Evolutionary conservation across 768 basidiomycete genomes (phyloP).

Genomic region (Leucocoprinus sp.): DNA sequence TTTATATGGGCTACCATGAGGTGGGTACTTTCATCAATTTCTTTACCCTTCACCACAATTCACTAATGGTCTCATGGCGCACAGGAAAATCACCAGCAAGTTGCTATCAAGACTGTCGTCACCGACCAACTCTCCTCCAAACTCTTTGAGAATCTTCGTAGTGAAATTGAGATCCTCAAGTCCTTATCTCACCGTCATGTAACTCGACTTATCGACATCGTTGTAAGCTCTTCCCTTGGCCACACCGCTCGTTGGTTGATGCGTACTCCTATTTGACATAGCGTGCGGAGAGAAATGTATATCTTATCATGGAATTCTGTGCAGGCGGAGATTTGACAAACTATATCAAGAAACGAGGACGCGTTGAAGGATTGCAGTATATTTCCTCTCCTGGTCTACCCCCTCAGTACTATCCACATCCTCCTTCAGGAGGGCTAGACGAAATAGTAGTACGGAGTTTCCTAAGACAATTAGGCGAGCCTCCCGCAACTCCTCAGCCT

Average conservation of each 20-base stretch:
- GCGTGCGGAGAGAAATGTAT: constrained; percentile 74
- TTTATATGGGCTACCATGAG: constrained; percentile 89
- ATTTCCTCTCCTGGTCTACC: constrained; percentile 59
- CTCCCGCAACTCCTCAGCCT: background rate
- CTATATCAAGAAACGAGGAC: constrained; percentile 97
- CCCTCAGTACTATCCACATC: constrained; percentile 85
- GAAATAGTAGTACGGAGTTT: constrained; percentile 90
- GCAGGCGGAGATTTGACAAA: constrained; percentile 92
- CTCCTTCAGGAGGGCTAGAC: constrained; percentile 81
- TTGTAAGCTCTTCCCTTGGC: constrained; percentile 44
- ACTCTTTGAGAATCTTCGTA: constrained; percentile 95
- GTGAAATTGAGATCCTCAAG: constrained; percentile 96
- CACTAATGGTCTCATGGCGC: background rate
- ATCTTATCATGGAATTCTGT: constrained; percentile 97
- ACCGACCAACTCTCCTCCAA: constrained; percentile 83
- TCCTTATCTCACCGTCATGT: constrained; percentile 89
- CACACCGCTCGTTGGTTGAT: constrained; percentile 9
- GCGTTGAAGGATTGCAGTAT: constrained; percentile 84
- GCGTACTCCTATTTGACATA: constrained; percentile 19
- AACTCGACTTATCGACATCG: constrained; percentile 86
- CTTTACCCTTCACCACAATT: background rate
- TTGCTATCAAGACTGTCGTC: constrained; percentile 94
- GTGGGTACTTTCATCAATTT: constrained; percentile 36
- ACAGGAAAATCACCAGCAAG: constrained; percentile 68
- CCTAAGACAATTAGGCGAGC: constrained; percentile 78